Conservation (phyloP, 169 alveolate species). For the Eimeria zaria region DNA sequence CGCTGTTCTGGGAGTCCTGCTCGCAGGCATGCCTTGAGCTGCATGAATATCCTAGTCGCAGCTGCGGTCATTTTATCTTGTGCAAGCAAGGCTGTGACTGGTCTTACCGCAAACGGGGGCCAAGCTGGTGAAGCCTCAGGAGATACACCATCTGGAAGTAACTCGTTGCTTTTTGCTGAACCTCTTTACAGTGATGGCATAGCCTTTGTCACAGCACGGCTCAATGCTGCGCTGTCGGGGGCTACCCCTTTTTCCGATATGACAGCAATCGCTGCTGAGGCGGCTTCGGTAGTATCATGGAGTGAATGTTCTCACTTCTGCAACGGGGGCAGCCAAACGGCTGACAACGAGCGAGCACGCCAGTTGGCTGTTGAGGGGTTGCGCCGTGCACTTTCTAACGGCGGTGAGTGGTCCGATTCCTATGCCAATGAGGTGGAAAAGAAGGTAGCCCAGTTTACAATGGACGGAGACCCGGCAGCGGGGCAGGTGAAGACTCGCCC, state of each 20-base stretch:
- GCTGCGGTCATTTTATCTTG: slow-evolving; percentile 10
- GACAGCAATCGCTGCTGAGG: slow-evolving; percentile 48
- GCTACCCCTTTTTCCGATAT: slow-evolving; percentile 11
- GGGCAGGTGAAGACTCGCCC: slow-evolving; percentile 55
- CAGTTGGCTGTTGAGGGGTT: slow-evolving; percentile 61
- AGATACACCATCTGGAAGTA: background rate
- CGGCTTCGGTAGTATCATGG: slow-evolving; percentile 35
- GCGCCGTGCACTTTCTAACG: slow-evolving; percentile 22
- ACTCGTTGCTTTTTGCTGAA: slow-evolving; percentile 46
- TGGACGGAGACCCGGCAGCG: slow-evolving; percentile 1
- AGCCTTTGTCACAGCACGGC: slow-evolving; percentile 22
- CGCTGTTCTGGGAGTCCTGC: background rate
- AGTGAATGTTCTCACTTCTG: slow-evolving; percentile 67
- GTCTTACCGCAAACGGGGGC: background rate
- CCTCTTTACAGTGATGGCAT: slow-evolving; percentile 36
- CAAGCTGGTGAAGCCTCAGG: background rate
- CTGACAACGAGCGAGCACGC: slow-evolving; percentile 25
- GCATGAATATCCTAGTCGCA: background rate
- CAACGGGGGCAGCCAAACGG: slow-evolving; percentile 57
- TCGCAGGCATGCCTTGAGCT: background rate
- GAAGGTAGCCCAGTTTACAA: background rate
- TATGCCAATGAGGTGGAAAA: slow-evolving; percentile 1
- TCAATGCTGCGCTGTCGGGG: slow-evolving; percentile 7
- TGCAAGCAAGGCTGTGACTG: background rate
- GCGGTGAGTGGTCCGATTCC: slow-evolving; percentile 44